Conservation (phyloP, 1,284 basidiomycete genomes). For the Ceratorhiza oryzae-sativae region DNA sequence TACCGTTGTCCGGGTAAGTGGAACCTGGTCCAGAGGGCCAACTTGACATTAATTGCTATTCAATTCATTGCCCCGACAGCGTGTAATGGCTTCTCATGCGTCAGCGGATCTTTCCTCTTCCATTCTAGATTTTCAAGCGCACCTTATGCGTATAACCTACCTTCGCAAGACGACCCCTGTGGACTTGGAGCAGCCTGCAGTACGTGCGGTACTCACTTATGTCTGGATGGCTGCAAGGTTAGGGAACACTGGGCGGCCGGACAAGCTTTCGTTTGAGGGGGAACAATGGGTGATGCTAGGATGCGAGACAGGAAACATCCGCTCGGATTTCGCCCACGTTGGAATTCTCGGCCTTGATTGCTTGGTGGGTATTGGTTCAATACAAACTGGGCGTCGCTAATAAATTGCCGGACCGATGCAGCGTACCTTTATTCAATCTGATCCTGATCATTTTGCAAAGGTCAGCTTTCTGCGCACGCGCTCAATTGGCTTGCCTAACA, state of each 20-base stretch:
- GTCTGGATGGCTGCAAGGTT: constrained; percentile 76
- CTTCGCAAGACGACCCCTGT: constrained; percentile 81
- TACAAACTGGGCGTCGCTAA: background rate
- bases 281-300: constrained; percentile 78
- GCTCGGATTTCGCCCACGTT: constrained; percentile 81
- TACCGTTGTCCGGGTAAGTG: constrained; percentile 80
- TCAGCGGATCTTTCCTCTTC: constrained; percentile 86
- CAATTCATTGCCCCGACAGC: constrained; percentile 55
- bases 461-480: constrained; percentile 53
- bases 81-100: constrained; percentile 85
- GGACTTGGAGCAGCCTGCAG: constrained; percentile 69
- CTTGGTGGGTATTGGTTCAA: constrained; percentile 61
- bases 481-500: background rate
- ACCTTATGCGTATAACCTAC: constrained; percentile 82
- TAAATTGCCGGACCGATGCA: constrained; percentile 12
- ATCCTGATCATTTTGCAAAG: constrained; percentile 83
- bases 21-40: background rate
- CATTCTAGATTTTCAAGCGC: constrained; percentile 91
- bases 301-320: constrained; percentile 79
- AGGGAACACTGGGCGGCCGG: constrained; percentile 43
- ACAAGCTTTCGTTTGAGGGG: constrained; percentile 42
- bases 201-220: constrained; percentile 68
- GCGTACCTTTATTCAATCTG: constrained; percentile 73
- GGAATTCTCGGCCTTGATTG: constrained; percentile 89
- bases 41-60: background rate